These are phyloP conservation scores for Closterium sp. DNA, from an alignment of 139 green algal species.

Conservation along the genomic window DNA sequence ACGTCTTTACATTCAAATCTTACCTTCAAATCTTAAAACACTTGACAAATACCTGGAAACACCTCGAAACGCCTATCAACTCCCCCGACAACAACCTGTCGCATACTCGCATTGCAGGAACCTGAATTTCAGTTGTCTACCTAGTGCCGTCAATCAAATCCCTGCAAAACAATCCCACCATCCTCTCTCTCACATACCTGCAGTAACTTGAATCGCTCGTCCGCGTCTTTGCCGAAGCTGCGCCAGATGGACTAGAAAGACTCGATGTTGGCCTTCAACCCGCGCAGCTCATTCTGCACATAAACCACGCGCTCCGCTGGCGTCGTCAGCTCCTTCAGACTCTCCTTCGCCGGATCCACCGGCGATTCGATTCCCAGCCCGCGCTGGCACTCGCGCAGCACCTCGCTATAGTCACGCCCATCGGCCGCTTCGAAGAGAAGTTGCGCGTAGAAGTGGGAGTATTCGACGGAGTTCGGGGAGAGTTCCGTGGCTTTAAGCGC, in stretches of 20 bases:
- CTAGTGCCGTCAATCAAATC: too few species aligned
- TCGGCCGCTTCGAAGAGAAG: constrained; percentile 25
- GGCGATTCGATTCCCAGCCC: constrained; percentile 11
- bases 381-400: constrained; percentile 19
- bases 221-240: neutral
- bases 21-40: too few species aligned
- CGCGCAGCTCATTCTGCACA: constrained; percentile 14
- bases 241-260: constrained; percentile 2
- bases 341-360: constrained; percentile 17
- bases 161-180: too few species aligned
- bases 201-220: constrained; percentile 9
- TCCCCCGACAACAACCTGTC: too few species aligned
- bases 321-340: constrained; percentile 5
- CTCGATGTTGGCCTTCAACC: constrained; percentile 23
- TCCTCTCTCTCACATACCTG: neutral
- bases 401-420: constrained; percentile 28
- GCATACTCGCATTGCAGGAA: too few species aligned
- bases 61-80: too few species aligned
- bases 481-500: neutral
- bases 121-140: too few species aligned
- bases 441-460: constrained; percentile 33
- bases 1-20: too few species aligned
- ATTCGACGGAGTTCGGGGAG: constrained; percentile 14
- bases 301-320: neutral
- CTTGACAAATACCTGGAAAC: too few species aligned